Percentiles rank a stretch among this genome's conserved stretches.
phyloP scores from a whole-genome alignment of 345 rosid species.

The Noccaea bulbosa region DNA sequence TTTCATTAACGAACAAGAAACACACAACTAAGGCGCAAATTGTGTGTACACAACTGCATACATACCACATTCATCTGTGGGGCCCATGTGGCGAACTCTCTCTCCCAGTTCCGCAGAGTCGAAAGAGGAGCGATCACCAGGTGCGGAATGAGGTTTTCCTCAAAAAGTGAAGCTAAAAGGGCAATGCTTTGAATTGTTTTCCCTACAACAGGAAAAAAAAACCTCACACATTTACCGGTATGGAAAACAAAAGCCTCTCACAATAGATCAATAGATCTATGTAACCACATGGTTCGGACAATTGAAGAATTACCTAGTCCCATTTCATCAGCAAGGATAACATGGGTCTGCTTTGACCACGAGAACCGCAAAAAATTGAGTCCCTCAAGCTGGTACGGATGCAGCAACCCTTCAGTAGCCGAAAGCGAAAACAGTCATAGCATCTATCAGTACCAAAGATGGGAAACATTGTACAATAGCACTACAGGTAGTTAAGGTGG shows the following conservation, averaged over 20 bases:
- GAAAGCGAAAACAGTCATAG: constrained; percentile 35
- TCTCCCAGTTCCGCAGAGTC: constrained; percentile 96
- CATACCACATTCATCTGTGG: constrained; percentile 99
- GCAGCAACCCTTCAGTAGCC: constrained; percentile 74
- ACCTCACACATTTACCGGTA: constrained; percentile 10
- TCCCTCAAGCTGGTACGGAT: constrained; percentile 98
- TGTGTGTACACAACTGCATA: constrained; percentile 16
- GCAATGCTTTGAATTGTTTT: constrained; percentile 99
- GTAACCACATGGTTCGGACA: constrained; percentile 13
- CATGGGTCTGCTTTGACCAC: constrained; percentile 97
- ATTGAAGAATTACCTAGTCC: constrained; percentile 73
- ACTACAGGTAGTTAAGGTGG: constrained; percentile 23
- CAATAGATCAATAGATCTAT: constrained; percentile 4
- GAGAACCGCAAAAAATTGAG: constrained; percentile 94
- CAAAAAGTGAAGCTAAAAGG: constrained; percentile 89
- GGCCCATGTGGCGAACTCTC: constrained; percentile 98
- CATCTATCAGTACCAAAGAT: constrained; percentile 32
- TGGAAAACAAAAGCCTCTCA: constrained; percentile 18
- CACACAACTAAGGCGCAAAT: constrained; percentile 18
- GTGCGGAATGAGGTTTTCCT: constrained; percentile 66
- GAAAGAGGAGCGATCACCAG: constrained; percentile 99
- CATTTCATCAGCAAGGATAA: constrained; percentile 99
- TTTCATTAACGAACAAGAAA: constrained; percentile 21
- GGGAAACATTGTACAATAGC: constrained; percentile 21
- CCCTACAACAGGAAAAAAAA: constrained; percentile 57